phyloP scores from a whole-genome alignment of 805 yeast genomes.

The Wickerhamiella occidentalis region DNA sequence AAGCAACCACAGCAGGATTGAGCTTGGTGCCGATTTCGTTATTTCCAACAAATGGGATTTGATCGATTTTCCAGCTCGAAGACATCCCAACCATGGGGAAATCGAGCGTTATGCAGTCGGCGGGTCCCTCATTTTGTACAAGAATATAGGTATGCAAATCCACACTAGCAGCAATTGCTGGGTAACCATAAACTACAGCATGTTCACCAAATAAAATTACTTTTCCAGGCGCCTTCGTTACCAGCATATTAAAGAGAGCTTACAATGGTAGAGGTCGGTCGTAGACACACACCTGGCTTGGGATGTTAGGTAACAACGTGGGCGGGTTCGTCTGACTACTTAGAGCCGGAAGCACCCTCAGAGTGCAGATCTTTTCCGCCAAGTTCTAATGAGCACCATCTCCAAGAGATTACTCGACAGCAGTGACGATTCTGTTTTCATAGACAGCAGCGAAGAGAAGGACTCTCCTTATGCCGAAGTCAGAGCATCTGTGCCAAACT shows the following conservation, averaged over 20 bases:
- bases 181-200: slow-evolving; percentile 84
- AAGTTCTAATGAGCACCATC: not conserved
- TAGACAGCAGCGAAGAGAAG: slow-evolving; percentile 16
- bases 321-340: not conserved
- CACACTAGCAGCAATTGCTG: slow-evolving; percentile 93
- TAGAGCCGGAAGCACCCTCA: not conserved
- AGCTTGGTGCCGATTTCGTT: slow-evolving; percentile 11
- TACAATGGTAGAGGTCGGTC: no score
- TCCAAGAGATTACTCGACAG: not conserved
- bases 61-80: slow-evolving; percentile 48
- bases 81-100: slow-evolving; percentile 72
- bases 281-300: not conserved
- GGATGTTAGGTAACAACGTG: no score
- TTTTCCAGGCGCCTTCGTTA: slow-evolving; percentile 91
- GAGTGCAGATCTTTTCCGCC: not conserved
- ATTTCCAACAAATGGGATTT: slow-evolving; percentile 40
- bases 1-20: slow-evolving; percentile 15
- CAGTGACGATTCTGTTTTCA: not conserved
- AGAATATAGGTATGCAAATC: slow-evolving; percentile 72
- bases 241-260: slow-evolving; percentile 36
- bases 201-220: slow-evolving; percentile 95
- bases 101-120: slow-evolving; percentile 44
- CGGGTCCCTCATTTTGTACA: slow-evolving; percentile 36
- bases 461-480: slow-evolving; percentile 55
- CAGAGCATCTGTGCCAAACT: slow-evolving; percentile 49